Evolutionary conservation across 2,329 filamentous ascomycete genomes (phyloP), one percentile per base, ranked within the genome.

Genomic region (Alternaria burnsii): DNA sequence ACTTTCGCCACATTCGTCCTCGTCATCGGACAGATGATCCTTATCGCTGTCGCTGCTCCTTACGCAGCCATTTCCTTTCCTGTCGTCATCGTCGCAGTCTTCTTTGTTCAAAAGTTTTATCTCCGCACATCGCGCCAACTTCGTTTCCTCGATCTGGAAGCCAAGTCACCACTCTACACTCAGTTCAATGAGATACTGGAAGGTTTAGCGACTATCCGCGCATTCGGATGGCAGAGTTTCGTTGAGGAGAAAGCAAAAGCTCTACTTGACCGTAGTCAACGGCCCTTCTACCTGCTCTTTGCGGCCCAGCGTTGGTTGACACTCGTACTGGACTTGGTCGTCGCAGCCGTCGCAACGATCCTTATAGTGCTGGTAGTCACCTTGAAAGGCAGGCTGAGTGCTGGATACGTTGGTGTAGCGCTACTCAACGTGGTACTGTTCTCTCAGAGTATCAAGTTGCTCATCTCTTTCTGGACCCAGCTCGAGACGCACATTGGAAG

Each of bases 401-500:
- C 82, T 2, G 84, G 83, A 24, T 82, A 81, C 46, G 80, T 86
- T 6, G 86, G 85, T 58, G 79, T 87, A 8, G 84, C 84, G 0
- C 72, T 88, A 12, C 72, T 86, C 24, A 85, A 85, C 55, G 79
- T 87, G 36, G 82, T 87, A 26, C 74, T 81, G 22, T 86, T 88
- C 71, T 86, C 82, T 43, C 79, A 83, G 43, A 82, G 79, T 52
- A 78, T 88, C 59, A 84, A 83, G 57, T 71, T 82, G 10, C 71
- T 86, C n/a, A 78, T 86, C 8, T 72, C 79, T 0, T 82, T 80
- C 46, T 88, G 86, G 85, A 88, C 86, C 0, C 80, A 81, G 42
- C 75, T 88, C 16, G 87, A 89, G 65, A 88, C 85, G 0, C 82
- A 83, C 38, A 82, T 89, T 44, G 86, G 86, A 8, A 85, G 85